Evolutionary conservation across 345 rosid genomes (phyloP).

Genomic region (Populus alba): DNA sequence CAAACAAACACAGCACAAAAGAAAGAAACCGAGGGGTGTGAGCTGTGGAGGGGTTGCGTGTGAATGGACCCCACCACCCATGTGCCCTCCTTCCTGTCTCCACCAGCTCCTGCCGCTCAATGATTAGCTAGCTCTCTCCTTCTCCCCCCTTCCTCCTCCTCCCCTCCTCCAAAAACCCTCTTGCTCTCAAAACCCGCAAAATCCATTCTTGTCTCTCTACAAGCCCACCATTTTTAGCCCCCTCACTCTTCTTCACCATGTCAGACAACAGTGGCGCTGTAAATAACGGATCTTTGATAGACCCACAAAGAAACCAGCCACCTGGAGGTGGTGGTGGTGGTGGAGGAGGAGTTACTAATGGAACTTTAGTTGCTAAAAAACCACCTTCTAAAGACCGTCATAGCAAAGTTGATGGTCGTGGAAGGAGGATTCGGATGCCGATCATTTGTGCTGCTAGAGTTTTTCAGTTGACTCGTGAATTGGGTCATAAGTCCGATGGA

Average conservation of each 20-base stretch:
- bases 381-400: conserved; percentile 96
- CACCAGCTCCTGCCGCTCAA: conserved; percentile 99
- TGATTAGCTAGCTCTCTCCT: conserved; percentile 48
- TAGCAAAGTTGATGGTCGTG: conserved; percentile 97
- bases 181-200: neutral
- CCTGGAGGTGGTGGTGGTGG: neutral
- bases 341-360: conserved; percentile 25
- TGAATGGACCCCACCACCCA: conserved; percentile 80
- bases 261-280: conserved; percentile 46
- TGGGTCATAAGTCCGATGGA: conserved; percentile 97
- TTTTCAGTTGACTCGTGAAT: conserved; percentile 90
- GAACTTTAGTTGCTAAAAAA: conserved; percentile 60
- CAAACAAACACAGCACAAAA: neutral
- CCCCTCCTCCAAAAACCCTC: conserved; percentile 8
- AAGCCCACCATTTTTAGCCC: neutral
- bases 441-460: conserved; percentile 99
- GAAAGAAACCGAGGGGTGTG: neutral
- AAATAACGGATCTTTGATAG: conserved; percentile 47
- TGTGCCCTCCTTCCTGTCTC: conserved; percentile 98
- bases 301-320: conserved; percentile 47
- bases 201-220: neutral
- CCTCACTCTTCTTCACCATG: conserved; percentile 27
- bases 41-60: conserved; percentile 9
- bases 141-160: conserved; percentile 14
- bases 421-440: conserved; percentile 96